Conservation (phyloP, 116 monocot species). For the Phalaenopsis hybrid region DNA sequence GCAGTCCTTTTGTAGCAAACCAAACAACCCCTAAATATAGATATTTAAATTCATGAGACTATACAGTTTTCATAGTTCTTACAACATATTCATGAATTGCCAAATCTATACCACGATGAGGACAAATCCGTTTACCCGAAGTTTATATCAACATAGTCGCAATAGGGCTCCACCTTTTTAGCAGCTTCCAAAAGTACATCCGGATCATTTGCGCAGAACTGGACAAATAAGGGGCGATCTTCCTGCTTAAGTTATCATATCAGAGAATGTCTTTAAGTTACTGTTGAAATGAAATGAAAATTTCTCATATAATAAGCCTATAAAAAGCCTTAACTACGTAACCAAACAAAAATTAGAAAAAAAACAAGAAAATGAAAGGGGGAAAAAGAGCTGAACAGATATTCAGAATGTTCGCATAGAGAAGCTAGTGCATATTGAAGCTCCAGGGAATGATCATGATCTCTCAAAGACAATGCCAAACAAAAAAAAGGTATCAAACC, state of each 20-base stretch:
- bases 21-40: background rate
- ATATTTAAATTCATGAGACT: background rate
- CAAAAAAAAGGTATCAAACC: background rate
- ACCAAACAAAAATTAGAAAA: background rate
- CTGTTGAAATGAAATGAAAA: background rate
- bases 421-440: background rate
- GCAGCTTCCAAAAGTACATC: conserved; percentile 77
- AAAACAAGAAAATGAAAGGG: background rate
- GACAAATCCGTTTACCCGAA: conserved; percentile 54
- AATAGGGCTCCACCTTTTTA: conserved; percentile 65
- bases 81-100: background rate
- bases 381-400: background rate
- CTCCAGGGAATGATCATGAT: background rate
- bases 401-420: background rate
- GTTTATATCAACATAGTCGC: conserved; percentile 96
- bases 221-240: conserved; percentile 93
- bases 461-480: background rate
- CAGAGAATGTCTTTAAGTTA: conserved; percentile 4
- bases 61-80: background rate
- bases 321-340: background rate
- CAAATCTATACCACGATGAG: background rate
- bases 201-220: conserved; percentile 98
- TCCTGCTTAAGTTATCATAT: conserved; percentile 41
- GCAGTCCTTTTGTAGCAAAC: too few relatives aligned
- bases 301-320: background rate